These are phyloP conservation scores for Xylariales sp. DNA, from an alignment of 2,329 filamentous ascomycete species.

Conservation along the genomic window DNA sequence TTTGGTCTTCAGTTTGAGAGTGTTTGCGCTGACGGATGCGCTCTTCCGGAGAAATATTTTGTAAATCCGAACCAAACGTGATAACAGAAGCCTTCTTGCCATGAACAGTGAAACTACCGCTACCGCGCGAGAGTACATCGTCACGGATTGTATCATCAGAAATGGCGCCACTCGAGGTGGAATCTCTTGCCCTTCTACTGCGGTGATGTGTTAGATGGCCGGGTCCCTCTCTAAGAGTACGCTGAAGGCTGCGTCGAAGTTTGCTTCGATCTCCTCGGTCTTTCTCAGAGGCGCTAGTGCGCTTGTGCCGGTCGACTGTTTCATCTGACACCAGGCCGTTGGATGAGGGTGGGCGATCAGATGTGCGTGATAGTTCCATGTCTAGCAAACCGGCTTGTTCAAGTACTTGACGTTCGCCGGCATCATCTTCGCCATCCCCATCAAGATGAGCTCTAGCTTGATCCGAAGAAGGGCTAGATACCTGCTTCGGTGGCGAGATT, in stretches of 20 bases:
- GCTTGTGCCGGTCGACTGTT: conserved; percentile 32
- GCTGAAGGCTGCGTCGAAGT: conserved; percentile 81
- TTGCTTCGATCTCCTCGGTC: conserved; percentile 59
- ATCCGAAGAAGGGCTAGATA: conserved; percentile 22
- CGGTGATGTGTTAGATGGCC: conserved; percentile 63
- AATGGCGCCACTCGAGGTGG: conserved; percentile 51
- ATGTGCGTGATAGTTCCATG: conserved; percentile 31
- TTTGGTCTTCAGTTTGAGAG: conserved; percentile 36
- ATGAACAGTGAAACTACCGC: conserved; percentile 91
- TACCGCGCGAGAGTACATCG: conserved; percentile 70
- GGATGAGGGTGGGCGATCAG: conserved; percentile 35
- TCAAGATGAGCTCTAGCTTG: conserved; percentile 25
- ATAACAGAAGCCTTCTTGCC: conserved; percentile 97
- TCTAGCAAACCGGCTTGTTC: conserved; percentile 64
- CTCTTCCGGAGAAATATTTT: conserved; percentile 71
- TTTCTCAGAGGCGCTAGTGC: conserved; percentile 26
- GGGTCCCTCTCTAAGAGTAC: conserved; percentile 79
- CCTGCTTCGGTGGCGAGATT: conserved; percentile 26
- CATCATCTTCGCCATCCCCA: conserved; percentile 50
- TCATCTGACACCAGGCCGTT: conserved; percentile 37
- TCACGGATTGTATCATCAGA: conserved; percentile 49
- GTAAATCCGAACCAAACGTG: conserved; percentile 90
- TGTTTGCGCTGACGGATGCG: conserved; percentile 61
- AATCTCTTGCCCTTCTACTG: conserved; percentile 73
- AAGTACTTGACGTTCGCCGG: conserved; percentile 63